Percentiles rank a stretch among this genome's conserved stretches.
These are phyloP conservation scores for Cladophialophora immunda DNA, from an alignment of 2,329 filamentous ascomycete species.

Conservation along the genomic window DNA sequence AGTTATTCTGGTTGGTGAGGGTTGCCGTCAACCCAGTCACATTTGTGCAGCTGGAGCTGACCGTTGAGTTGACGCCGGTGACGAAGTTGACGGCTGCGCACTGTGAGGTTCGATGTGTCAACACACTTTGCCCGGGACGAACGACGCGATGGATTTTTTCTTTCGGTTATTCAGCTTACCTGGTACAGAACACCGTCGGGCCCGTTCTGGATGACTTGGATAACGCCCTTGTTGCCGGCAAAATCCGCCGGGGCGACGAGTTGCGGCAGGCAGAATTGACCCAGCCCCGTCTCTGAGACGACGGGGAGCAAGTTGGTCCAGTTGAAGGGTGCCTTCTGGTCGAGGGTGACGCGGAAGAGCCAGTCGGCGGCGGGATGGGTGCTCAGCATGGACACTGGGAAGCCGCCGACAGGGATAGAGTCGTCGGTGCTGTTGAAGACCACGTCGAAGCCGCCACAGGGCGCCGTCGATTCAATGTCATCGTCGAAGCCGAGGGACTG, in stretches of 20 bases:
- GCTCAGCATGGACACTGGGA: constrained; percentile 57
- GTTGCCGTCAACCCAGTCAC: constrained; percentile 63
- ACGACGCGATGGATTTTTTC: neutral
- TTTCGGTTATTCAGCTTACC: constrained; percentile 21
- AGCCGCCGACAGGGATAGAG: constrained; percentile 57
- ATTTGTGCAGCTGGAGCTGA: constrained; percentile 63
- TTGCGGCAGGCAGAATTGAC: constrained; percentile 71
- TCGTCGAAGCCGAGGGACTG: constrained; percentile 59
- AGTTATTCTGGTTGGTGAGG: constrained; percentile 31
- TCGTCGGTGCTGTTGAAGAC: constrained; percentile 54
- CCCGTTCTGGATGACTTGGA: constrained; percentile 35
- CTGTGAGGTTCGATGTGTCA: constrained; percentile 21
- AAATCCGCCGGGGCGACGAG: constrained; percentile 50
- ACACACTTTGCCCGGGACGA: neutral
- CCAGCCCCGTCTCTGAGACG: constrained; percentile 67
- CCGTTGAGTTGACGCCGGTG: constrained; percentile 28
- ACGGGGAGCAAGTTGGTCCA: constrained; percentile 67
- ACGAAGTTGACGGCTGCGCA: constrained; percentile 40
- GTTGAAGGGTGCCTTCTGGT: constrained; percentile 70
- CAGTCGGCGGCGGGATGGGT: constrained; percentile 38
- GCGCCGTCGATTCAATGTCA: constrained; percentile 56
- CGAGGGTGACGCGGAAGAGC: constrained; percentile 58
- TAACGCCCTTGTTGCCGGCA: constrained; percentile 30
- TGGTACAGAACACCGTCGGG: constrained; percentile 37
- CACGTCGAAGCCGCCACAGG: constrained; percentile 60